These are phyloP conservation scores for Tuber aestivum DNA, from an alignment of 495 filamentous ascomycete species.

Conservation along the genomic window DNA sequence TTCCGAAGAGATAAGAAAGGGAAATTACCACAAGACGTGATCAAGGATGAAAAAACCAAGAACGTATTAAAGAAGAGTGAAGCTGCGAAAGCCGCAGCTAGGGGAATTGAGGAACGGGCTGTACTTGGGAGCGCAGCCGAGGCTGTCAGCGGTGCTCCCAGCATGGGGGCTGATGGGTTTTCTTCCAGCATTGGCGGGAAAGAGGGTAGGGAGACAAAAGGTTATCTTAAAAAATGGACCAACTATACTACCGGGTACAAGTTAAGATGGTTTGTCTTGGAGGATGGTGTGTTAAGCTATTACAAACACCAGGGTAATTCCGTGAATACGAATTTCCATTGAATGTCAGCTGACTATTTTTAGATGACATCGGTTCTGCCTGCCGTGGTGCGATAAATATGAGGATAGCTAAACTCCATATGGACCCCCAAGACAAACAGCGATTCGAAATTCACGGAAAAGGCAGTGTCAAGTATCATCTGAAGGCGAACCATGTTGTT, in stretches of 20 bases:
- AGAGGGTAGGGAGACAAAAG: conserved; percentile 92
- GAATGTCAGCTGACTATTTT: not conserved
- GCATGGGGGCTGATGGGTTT: conserved; percentile 52
- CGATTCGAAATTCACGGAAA: conserved; percentile 97
- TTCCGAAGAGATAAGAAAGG: conserved; percentile 92
- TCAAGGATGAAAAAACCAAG: conserved; percentile 84
- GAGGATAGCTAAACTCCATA: conserved; percentile 86
- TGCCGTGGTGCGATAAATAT: conserved; percentile 98
- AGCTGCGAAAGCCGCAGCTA: conserved; percentile 86
- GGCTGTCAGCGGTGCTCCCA: conserved; percentile 48
- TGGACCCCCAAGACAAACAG: conserved; percentile 94
- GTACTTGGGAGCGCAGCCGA: conserved; percentile 69
- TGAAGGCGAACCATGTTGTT: conserved; percentile 93
- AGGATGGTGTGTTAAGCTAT: conserved; percentile 95
- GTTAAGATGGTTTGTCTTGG: conserved; percentile 92
- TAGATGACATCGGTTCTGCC: conserved; percentile 83
- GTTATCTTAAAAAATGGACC: conserved; percentile 98
- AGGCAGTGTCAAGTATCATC: conserved; percentile 95
- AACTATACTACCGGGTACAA: conserved; percentile 97
- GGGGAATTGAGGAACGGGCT: conserved; percentile 92
- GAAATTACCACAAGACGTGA: conserved; percentile 92
- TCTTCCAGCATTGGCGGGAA: conserved; percentile 58
- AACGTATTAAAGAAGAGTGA: conserved; percentile 89
- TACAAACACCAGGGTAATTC: conserved; percentile 85
- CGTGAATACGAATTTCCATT: not conserved